phyloP scores from a whole-genome alignment of 805 yeast species.

The Suhomyces kilbournensis region DNA sequence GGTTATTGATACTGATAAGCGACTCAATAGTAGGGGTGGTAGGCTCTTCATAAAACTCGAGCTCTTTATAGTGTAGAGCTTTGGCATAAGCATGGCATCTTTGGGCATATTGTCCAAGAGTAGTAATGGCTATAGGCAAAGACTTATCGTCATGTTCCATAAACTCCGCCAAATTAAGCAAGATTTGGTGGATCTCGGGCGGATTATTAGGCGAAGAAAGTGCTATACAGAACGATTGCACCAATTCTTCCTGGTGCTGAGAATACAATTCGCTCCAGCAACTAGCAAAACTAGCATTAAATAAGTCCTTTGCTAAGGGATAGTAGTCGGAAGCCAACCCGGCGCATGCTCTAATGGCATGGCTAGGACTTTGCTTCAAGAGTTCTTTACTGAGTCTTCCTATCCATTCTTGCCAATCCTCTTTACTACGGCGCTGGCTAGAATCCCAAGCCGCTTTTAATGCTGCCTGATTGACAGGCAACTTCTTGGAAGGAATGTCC shows the following conservation, averaged over 20 bases:
- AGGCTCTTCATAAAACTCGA: constrained; percentile 92
- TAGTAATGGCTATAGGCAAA: constrained; percentile 84
- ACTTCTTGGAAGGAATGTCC: constrained; percentile 67
- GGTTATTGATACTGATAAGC: constrained; percentile 87
- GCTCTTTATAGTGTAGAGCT: constrained; percentile 91
- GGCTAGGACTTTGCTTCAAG: constrained; percentile 89
- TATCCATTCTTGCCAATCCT: constrained; percentile 99
- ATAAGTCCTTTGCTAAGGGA: constrained; percentile 84
- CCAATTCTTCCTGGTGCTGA: constrained; percentile 84
- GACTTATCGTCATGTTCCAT: constrained; percentile 98
- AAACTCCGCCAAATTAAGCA: constrained; percentile 87
- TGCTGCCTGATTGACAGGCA: constrained; percentile 64
- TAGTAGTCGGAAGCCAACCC: constrained; percentile 81
- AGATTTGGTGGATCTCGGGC: constrained; percentile 90
- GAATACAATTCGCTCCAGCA: constrained; percentile 93
- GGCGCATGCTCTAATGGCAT: constrained; percentile 90
- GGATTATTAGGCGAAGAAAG: constrained; percentile 88
- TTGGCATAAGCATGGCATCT: constrained; percentile 97
- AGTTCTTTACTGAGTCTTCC: constrained; percentile 80
- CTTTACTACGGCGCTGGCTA: constrained; percentile 80
- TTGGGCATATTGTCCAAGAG: constrained; percentile 89
- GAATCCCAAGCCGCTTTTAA: constrained; percentile 90
- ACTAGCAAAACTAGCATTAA: constrained; percentile 91
- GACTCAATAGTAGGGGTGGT: constrained; percentile 89
- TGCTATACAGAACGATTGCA: constrained; percentile 81